phyloP scores from a whole-genome alignment of 139 green algal genomes.

The Micromonas pusilla region DNA sequence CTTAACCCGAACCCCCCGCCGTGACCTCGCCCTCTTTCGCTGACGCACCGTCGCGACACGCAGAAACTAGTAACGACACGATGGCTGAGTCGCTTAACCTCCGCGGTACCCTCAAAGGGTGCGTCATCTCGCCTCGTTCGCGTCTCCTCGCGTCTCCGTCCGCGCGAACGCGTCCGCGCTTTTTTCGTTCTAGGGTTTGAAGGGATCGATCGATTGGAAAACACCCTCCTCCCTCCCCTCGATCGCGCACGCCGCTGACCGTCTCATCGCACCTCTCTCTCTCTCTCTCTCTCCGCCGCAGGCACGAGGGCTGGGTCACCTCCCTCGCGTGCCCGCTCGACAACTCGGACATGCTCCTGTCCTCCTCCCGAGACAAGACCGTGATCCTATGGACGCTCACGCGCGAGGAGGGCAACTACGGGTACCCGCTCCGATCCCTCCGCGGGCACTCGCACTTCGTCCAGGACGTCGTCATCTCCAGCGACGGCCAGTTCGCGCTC shows the following conservation, averaged over 20 bases:
- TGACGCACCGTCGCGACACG: neutral
- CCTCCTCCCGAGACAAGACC: conserved; percentile 90
- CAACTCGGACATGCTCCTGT: conserved; percentile 87
- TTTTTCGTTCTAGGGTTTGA: too few relatives aligned
- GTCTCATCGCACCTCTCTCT: neutral
- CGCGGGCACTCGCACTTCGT: conserved; percentile 90
- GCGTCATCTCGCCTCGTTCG: neutral
- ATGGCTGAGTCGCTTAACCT: conserved; percentile 18
- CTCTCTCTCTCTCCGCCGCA: conserved; percentile 63
- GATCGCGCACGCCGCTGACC: neutral
- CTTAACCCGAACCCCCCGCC: too few relatives aligned
- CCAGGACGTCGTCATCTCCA: conserved; percentile 98
- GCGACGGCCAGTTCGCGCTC: conserved; percentile 95
- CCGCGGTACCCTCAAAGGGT: conserved; percentile 23
- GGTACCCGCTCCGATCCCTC: conserved; percentile 65
- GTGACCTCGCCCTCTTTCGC: neutral
- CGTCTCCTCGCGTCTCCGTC: neutral
- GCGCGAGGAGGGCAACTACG: conserved; percentile 71
- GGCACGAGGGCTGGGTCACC: conserved; percentile 70
- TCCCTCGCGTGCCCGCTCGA: conserved; percentile 90
- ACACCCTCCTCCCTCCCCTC: too few relatives aligned
- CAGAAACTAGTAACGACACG: neutral
- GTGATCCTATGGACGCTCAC: conserved; percentile 92
- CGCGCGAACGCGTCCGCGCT: neutral
- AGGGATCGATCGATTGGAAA: too few relatives aligned